Evolutionary conservation across 2,329 filamentous ascomycete genomes (phyloP), one percentile per base, ranked within the genome.

Genomic region (Chrysosporium keratinophilum): DNA sequence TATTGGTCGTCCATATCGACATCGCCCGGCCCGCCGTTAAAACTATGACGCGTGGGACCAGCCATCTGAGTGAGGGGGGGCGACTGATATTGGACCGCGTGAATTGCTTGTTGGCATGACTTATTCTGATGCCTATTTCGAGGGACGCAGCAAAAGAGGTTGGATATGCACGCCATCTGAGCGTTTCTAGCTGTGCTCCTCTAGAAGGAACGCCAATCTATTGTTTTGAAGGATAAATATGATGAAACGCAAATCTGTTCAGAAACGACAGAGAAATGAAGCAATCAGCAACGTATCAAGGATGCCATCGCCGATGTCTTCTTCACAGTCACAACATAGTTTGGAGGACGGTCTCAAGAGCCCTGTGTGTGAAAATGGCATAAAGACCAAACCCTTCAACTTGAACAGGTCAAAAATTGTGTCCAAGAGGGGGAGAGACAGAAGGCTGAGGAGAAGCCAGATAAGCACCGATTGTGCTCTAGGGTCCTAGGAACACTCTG

Each of bases 1-100:
- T 68, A 71, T 51, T 64, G 65, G 50, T 62, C 58, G 47, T 65
- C 56, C 12, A 62, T 56, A 12, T 57, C 58, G 7, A 61, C 41
- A 14, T 52, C 50, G 15, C 58, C 57, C 31, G 31, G n/a, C 14
- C 33, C n/a, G n/a, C 23, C 42, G 15, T 17, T 46, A 39, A 46
- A 17, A 39, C 28, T 51, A 37, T 20, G 49, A 40, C 28, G 31
- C 10, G 17, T 37, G 41, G 50, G 41, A 52, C 35, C 42, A 31
- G 19, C 33, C 35, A 20, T 39, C 43, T 43, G 17, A 12, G 7
- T 11, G 28, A 28, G 19, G 35, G 40, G 35, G 35, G 51, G 51
- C 37, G 51, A 54, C 7, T 54, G 51, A 17, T 54, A 49, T 15
- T 31, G 50, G 10, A 17, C 37, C 17, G 14, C 20, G 14, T 45